Conservation (phyloP, 305 asterid genomes). For the Rubia peregrina region DNA sequence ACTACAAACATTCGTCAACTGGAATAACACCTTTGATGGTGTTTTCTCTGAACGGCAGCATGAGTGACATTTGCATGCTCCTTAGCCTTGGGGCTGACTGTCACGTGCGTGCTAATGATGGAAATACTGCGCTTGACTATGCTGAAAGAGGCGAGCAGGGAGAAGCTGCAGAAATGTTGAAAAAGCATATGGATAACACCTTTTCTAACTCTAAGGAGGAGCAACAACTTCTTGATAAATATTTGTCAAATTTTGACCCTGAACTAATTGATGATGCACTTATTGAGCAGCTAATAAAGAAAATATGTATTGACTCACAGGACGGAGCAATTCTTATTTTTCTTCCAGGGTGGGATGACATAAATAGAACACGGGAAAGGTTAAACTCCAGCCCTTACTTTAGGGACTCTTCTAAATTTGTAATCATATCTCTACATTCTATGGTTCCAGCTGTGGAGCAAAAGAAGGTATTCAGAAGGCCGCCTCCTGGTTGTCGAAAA, state of each 20-base stretch:
- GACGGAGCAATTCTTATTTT: constrained; percentile 91
- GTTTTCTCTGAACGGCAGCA: constrained; percentile 70
- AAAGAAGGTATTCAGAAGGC: constrained; percentile 64
- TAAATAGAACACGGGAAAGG: constrained; percentile 57
- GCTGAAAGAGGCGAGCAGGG: constrained; percentile 50
- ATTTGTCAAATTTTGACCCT: constrained; percentile 58
- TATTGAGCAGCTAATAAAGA: constrained; percentile 68
- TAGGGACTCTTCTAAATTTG: constrained; percentile 52
- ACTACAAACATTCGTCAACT: constrained; percentile 68
- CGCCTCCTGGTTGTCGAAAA: constrained; percentile 75
- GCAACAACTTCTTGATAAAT: constrained; percentile 57
- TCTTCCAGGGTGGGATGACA: constrained; percentile 98
- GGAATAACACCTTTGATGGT: constrained; percentile 92
- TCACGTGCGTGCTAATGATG: constrained; percentile 44
- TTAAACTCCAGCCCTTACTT: constrained; percentile 59
- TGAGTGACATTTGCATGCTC: constrained; percentile 78
- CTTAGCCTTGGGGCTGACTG: constrained; percentile 77
- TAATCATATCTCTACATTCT: constrained; percentile 69
- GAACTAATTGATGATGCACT: constrained; percentile 71
- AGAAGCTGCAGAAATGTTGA: constrained; percentile 62
- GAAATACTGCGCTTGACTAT: constrained; percentile 67
- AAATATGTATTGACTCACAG: constrained; percentile 61
- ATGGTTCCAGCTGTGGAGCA: constrained; percentile 86
- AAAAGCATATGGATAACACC: constrained; percentile 44
- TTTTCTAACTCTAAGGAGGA: constrained; percentile 40